A percentile compares a stretch with the other conserved stretches of the same genome.
These are phyloP conservation scores for Magnusiomyces tetraspermus DNA, from an alignment of 1,139 yeast genomes.

Conservation along the genomic window DNA sequence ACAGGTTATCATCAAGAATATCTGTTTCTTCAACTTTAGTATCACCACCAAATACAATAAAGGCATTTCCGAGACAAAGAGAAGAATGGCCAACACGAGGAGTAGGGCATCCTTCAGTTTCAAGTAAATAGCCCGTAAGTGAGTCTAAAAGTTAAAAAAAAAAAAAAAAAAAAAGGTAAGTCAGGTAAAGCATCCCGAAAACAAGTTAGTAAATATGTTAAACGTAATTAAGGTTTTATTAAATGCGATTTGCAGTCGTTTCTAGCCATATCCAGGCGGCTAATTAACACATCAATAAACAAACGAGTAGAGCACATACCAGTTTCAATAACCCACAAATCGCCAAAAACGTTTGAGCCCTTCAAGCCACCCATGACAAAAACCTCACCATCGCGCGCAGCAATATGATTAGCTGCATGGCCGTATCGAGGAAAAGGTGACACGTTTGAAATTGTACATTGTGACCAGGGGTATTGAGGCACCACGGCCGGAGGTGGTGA, in stretches of 20 bases:
- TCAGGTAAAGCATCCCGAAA: too few relatives aligned
- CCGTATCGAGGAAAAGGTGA: constrained; percentile 94
- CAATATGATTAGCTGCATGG: constrained; percentile 71
- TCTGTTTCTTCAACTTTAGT: constrained; percentile 71
- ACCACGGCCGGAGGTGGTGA: background rate
- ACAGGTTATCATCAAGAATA: constrained; percentile 79
- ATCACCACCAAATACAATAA: constrained; percentile 93
- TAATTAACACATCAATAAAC: background rate
- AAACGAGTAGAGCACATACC: constrained; percentile 18
- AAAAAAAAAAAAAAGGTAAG: too few relatives aligned
- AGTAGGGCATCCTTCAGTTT: constrained; percentile 68
- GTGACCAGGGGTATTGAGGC: constrained; percentile 62
- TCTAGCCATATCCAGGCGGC: too few relatives aligned
- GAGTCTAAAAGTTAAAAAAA: constrained; percentile 23
- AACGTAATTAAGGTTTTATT: too few relatives aligned
- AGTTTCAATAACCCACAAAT: constrained; percentile 63
- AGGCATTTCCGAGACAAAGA: constrained; percentile 88
- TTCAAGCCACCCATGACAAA: constrained; percentile 92
- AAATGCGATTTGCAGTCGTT: too few relatives aligned
- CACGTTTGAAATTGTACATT: constrained; percentile 51
- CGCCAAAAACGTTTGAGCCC: constrained; percentile 89
- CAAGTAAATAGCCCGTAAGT: constrained; percentile 53
- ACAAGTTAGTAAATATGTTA: too few relatives aligned
- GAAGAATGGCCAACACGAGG: constrained; percentile 97
- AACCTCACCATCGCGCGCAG: constrained; percentile 68